phyloP scores from a whole-genome alignment of 2,329 filamentous ascomycete species.

The Talaromyces rugulosus region DNA sequence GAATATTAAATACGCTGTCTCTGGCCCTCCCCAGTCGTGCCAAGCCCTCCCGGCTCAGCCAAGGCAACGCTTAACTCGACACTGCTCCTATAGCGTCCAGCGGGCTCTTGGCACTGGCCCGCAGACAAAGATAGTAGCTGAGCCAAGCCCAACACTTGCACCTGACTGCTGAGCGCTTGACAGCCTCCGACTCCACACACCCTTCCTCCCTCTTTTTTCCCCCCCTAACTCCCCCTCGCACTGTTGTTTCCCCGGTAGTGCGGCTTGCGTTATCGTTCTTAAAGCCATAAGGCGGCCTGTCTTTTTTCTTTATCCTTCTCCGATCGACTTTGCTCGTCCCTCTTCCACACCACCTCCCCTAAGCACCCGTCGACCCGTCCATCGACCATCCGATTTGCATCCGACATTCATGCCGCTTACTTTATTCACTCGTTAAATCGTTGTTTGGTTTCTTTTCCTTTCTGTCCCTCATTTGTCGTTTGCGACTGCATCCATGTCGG shows the following conservation, averaged over 20 bases:
- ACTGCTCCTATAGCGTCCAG: too few relatives aligned
- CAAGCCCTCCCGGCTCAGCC: neutral
- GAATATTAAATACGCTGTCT: neutral
- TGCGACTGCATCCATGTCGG: slow-evolving; percentile 5
- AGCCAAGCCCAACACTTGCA: neutral
- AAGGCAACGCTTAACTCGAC: too few relatives aligned
- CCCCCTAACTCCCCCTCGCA: neutral
- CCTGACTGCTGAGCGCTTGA: neutral
- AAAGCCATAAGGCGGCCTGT: neutral
- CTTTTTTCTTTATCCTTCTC: neutral
- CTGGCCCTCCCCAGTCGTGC: too few relatives aligned
- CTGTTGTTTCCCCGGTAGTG: neutral
- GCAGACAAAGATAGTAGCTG: too few relatives aligned
- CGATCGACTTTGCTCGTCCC: neutral
- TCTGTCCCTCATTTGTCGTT: neutral
- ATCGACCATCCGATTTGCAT: neutral
- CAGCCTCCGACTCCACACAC: neutral
- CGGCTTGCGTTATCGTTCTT: neutral
- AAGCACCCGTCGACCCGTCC: neutral
- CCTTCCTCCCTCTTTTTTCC: neutral
- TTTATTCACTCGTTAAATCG: slow-evolving; percentile 7
- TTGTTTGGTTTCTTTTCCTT: neutral
- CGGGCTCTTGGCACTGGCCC: too few relatives aligned
- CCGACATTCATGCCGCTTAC: slow-evolving; percentile 1
- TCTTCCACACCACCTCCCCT: neutral